These are phyloP conservation scores for Cercospora sojina DNA, from an alignment of 2,329 filamentous ascomycete genomes.

Conservation along the genomic window DNA sequence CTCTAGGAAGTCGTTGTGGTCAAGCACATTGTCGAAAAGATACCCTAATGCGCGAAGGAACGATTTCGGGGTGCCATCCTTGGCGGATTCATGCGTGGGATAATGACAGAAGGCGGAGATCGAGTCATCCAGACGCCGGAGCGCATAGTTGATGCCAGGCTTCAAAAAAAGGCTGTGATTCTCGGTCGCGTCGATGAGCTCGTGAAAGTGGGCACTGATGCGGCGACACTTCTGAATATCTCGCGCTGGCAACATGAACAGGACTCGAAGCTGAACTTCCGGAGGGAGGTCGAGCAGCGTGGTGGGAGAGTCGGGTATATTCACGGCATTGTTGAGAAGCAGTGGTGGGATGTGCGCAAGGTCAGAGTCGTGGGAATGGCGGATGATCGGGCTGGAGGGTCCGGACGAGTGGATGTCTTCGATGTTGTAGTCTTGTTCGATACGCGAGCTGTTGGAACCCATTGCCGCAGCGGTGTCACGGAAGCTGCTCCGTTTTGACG, in stretches of 20 bases:
- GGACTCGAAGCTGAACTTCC: constrained; percentile 8
- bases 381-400: neutral
- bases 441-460: neutral
- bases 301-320: neutral
- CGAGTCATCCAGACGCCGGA: neutral
- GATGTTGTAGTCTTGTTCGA: neutral
- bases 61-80: neutral
- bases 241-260: neutral
- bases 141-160: neutral
- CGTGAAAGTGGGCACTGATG: neutral
- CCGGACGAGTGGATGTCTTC: neutral
- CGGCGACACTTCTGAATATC: constrained; percentile 13
- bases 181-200: neutral
- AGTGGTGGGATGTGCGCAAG: neutral
- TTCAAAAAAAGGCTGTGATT: neutral
- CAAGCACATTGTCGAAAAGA: neutral
- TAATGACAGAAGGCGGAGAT: neutral
- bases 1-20: neutral
- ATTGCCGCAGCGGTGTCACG: neutral
- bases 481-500: neutral
- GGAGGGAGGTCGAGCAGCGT: constrained; percentile 2
- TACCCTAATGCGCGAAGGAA: neutral
- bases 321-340: neutral
- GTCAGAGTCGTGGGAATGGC: neutral
- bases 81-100: neutral